These are phyloP conservation scores for Penicillium chermesinum DNA, from an alignment of 495 filamentous ascomycete genomes.

Conservation along the genomic window DNA sequence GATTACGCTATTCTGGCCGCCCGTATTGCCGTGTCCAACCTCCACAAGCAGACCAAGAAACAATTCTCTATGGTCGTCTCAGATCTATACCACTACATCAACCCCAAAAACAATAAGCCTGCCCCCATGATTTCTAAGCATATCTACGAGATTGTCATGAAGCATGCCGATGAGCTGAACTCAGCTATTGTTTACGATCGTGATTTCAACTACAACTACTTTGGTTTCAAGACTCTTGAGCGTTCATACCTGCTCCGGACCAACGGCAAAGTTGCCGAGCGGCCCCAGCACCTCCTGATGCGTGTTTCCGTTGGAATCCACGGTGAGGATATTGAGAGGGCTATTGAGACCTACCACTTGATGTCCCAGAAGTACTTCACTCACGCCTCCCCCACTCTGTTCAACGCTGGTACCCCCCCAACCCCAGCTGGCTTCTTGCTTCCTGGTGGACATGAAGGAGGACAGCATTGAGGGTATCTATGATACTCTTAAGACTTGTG, in stretches of 20 bases:
- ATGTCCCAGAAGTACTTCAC: conserved; percentile 99
- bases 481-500: conserved; percentile 97
- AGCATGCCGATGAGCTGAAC: conserved; percentile 92
- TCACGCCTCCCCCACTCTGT: conserved; percentile 93
- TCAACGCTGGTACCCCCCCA: conserved; percentile 95
- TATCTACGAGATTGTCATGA: conserved; percentile 87
- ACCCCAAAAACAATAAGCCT: conserved; percentile 80
- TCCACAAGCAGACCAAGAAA: conserved; percentile 99
- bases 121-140: conserved; percentile 91
- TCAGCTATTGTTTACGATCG: conserved; percentile 98
- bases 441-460: conserved; percentile 96
- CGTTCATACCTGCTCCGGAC: conserved; percentile 93
- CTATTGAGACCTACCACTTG: conserved; percentile 93
- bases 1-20: conserved; percentile 99
- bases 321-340: conserved; percentile 88
- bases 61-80: conserved; percentile 91
- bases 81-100: conserved; percentile 93
- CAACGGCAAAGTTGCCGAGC: conserved; percentile 88
- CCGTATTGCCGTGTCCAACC: conserved; percentile 97
- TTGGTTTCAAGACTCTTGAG: conserved; percentile 98
- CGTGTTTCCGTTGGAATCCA: conserved; percentile 96
- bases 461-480: conserved; percentile 99
- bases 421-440: conserved; percentile 92
- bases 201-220: conserved; percentile 99
- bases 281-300: conserved; percentile 99